phyloP scores from a whole-genome alignment of 164 flowering plant species.

The Kalanchoe fedtschenkoi region DNA sequence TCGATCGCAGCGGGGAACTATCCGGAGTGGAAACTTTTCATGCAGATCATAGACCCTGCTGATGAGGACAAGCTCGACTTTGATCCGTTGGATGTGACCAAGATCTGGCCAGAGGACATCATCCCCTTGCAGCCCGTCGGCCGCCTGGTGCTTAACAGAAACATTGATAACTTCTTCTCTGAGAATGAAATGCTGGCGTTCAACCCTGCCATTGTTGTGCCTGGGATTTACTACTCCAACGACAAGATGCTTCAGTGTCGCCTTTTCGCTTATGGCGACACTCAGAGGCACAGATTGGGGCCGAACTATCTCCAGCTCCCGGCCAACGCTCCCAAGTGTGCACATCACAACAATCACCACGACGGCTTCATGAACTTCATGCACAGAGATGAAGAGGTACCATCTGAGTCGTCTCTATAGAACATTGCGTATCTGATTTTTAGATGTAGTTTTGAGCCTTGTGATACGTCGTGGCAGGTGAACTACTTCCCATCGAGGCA shows the following conservation, averaged over 20 bases:
- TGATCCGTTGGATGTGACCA: slow-evolving; percentile 93
- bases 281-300: slow-evolving; percentile 97
- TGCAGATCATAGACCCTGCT: slow-evolving; percentile 85
- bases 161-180: slow-evolving; percentile 91
- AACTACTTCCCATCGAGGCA: slow-evolving; percentile 95
- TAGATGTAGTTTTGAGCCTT: neutral
- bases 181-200: slow-evolving; percentile 97
- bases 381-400: slow-evolving; percentile 99
- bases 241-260: slow-evolving; percentile 88
- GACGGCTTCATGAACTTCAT: slow-evolving; percentile 97
- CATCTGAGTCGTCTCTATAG: neutral
- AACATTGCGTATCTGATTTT: neutral
- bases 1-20: slow-evolving; percentile 87
- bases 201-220: slow-evolving; percentile 80
- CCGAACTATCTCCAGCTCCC: slow-evolving; percentile 94
- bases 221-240: slow-evolving; percentile 85
- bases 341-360: slow-evolving; percentile 93
- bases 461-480: slow-evolving; percentile 27
- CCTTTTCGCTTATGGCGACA: slow-evolving; percentile 80
- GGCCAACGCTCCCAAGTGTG: slow-evolving; percentile 84
- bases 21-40: slow-evolving; percentile 93
- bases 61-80: slow-evolving; percentile 79
- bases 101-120: slow-evolving; percentile 97
- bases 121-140: slow-evolving; percentile 89
- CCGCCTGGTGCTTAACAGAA: slow-evolving; percentile 83